Evolutionary conservation across 2,329 filamentous ascomycete species (phyloP).

Genomic region (Aspergillus texensis): DNA sequence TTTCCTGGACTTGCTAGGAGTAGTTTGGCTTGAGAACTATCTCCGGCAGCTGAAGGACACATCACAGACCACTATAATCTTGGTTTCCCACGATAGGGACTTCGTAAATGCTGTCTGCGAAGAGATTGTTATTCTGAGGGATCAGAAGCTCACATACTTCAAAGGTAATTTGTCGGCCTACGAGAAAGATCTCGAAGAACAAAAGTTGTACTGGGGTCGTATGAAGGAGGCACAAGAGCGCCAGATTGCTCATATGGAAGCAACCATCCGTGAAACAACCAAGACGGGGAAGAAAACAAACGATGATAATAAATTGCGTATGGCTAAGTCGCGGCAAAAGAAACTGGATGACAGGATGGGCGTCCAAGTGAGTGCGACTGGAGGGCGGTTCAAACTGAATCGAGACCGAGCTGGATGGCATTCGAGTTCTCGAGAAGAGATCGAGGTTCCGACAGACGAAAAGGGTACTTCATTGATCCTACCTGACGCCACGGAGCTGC

Average conservation of each 20-base stretch:
- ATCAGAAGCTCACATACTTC: conserved; percentile 73
- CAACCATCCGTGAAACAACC: conserved; percentile 73
- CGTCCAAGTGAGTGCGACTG: conserved; percentile 70
- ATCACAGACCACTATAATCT: conserved; percentile 65
- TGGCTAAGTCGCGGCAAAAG: conserved; percentile 81
- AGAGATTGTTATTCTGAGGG: conserved; percentile 74
- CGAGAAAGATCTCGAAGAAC: conserved; percentile 66
- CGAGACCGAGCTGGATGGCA: conserved; percentile 69
- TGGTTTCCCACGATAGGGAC: conserved; percentile 83
- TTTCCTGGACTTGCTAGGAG: conserved; percentile 78
- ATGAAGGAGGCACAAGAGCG: conserved; percentile 83
- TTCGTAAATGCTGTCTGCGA: conserved; percentile 76
- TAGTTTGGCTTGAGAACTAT: conserved; percentile 81
- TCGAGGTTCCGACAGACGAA: conserved; percentile 69
- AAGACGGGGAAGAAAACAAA: conserved; percentile 75
- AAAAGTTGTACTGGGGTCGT: conserved; percentile 67
- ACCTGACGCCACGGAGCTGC: conserved; percentile 67
- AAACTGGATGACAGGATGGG: conserved; percentile 82
- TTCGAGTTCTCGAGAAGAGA: conserved; percentile 61
- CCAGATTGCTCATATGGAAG: conserved; percentile 78
- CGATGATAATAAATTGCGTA: conserved; percentile 83
- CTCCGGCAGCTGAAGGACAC: conserved; percentile 60
- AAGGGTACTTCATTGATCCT: conserved; percentile 60
- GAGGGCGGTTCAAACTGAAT: conserved; percentile 79
- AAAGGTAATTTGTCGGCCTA: conserved; percentile 74